A percentile compares a stretch with the other conserved stretches of the same genome.
Evolutionary conservation across 1,284 basidiomycete genomes (phyloP).

Genomic region (Sanghuangporus weigelae): DNA sequence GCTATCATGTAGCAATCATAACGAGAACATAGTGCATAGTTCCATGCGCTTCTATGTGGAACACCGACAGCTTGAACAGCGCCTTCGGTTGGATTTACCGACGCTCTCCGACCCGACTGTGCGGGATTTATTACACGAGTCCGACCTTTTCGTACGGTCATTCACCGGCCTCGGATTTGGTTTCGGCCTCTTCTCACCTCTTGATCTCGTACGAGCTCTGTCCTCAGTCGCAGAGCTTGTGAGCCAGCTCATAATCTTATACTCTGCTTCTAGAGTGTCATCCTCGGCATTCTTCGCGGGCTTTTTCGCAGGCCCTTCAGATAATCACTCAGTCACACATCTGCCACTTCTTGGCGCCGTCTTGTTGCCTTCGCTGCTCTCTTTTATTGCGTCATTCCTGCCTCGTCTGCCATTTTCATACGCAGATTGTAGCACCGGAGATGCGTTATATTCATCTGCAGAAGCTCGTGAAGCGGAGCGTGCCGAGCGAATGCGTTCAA

Average conservation of each 20-base stretch:
- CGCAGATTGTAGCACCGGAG: slow-evolving; percentile 34
- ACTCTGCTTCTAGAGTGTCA: slow-evolving; percentile 57
- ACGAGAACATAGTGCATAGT: slow-evolving; percentile 63
- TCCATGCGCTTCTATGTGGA: slow-evolving; percentile 70
- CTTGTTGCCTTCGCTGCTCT: slow-evolving; percentile 35
- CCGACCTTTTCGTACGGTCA: slow-evolving; percentile 72
- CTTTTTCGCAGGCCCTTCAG: slow-evolving; percentile 4
- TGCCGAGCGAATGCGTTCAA: slow-evolving; percentile 65
- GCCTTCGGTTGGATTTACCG: slow-evolving; percentile 72
- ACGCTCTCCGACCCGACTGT: slow-evolving; percentile 65
- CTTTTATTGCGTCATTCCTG: slow-evolving; percentile 49
- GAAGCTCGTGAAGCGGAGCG: slow-evolving; percentile 59
- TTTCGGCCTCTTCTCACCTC: slow-evolving; percentile 67
- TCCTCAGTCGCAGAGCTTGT: slow-evolving; percentile 62
- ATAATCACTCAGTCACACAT: slow-evolving; percentile 8
- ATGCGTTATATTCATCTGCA: slow-evolving; percentile 38
- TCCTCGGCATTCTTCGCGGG: slow-evolving; percentile 48
- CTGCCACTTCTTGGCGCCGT: slow-evolving; percentile 14
- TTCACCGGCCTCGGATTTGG: slow-evolving; percentile 56
- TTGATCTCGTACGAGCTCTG: slow-evolving; percentile 71
- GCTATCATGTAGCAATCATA: slow-evolving; percentile 44
- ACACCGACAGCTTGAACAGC: slow-evolving; percentile 68
- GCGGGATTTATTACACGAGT: slow-evolving; percentile 75
- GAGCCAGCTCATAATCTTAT: slow-evolving; percentile 62
- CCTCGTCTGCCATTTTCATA: slow-evolving; percentile 51